phyloP scores from a whole-genome alignment of 768 basidiomycete genomes.

The Dioszegia crocea region DNA sequence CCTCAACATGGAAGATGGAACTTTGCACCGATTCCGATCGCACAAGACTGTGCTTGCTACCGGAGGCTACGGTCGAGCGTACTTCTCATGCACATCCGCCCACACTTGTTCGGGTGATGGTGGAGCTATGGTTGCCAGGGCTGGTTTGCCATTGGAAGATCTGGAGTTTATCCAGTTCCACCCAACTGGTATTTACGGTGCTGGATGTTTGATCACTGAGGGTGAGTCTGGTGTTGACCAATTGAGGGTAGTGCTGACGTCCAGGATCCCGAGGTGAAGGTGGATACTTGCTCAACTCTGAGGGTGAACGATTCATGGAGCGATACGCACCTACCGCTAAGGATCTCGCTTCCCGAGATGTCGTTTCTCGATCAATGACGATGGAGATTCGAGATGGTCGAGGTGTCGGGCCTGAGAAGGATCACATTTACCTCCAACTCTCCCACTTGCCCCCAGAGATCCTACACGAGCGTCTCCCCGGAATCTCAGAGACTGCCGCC shows the following conservation, averaged over 20 bases:
- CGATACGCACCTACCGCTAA: conserved; percentile 99
- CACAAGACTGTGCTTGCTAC: conserved; percentile 99
- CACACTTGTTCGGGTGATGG: conserved; percentile 99
- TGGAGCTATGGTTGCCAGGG: conserved; percentile 96
- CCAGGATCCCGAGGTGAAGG: conserved; percentile 98
- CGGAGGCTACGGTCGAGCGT: conserved; percentile 94
- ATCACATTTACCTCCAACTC: conserved; percentile 93
- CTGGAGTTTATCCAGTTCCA: conserved; percentile 99
- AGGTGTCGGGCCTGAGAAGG: conserved; percentile 96
- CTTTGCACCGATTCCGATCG: conserved; percentile 93
- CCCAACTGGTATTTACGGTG: conserved; percentile 98
- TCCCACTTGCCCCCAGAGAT: conserved; percentile 94
- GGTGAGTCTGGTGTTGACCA: conserved; percentile 54
- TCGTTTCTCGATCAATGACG: conserved; percentile 99
- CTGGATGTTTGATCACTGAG: conserved; percentile 97
- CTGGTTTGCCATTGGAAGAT: conserved; percentile 94
- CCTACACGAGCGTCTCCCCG: conserved; percentile 91
- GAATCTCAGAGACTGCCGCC: conserved; percentile 98
- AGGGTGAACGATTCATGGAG: conserved; percentile 99
- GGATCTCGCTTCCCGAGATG: conserved; percentile 98
- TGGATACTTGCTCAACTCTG: conserved; percentile 94
- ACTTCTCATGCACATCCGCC: conserved; percentile 95
- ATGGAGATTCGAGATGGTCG: conserved; percentile 97
- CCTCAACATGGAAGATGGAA: conserved; percentile 99
- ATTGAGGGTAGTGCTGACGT: background rate